Conservation (phyloP, 306 rosid genomes). For the Castanea sativa region DNA sequence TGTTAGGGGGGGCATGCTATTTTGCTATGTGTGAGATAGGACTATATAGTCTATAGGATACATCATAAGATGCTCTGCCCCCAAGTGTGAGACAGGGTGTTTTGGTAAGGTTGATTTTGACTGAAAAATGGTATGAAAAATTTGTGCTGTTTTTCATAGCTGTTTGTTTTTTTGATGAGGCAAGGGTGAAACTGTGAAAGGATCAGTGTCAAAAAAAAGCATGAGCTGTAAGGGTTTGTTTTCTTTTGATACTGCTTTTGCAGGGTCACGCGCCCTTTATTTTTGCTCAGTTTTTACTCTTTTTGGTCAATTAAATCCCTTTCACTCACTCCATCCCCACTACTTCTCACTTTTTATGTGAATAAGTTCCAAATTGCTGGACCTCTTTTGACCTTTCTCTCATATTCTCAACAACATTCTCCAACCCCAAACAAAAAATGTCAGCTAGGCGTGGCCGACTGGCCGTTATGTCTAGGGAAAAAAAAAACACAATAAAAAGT, state of each 20-base stretch:
- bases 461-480: too few species aligned
- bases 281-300: slow-evolving; percentile 21
- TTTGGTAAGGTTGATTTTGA: slow-evolving; percentile 25
- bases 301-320: background rate
- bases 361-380: background rate
- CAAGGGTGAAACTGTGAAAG: slow-evolving; percentile 26
- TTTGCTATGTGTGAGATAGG: slow-evolving; percentile 11
- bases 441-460: background rate
- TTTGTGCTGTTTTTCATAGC: slow-evolving; percentile 14
- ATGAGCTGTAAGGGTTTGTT: background rate
- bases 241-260: slow-evolving; percentile 16
- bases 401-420: background rate
- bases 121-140: slow-evolving; percentile 19
- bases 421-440: background rate
- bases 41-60: background rate
- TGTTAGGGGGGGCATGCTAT: background rate
- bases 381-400: background rate
- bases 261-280: slow-evolving; percentile 47
- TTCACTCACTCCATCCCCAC: background rate
- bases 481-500: too few species aligned
- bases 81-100: slow-evolving; percentile 23
- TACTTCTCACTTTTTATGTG: background rate
- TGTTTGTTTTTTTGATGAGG: slow-evolving; percentile 24
- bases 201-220: slow-evolving; percentile 20
- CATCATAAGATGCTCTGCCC: slow-evolving; percentile 42